Evolutionary conservation across 441 rosid species (phyloP).

Genomic region (Jatropha multifida): DNA sequence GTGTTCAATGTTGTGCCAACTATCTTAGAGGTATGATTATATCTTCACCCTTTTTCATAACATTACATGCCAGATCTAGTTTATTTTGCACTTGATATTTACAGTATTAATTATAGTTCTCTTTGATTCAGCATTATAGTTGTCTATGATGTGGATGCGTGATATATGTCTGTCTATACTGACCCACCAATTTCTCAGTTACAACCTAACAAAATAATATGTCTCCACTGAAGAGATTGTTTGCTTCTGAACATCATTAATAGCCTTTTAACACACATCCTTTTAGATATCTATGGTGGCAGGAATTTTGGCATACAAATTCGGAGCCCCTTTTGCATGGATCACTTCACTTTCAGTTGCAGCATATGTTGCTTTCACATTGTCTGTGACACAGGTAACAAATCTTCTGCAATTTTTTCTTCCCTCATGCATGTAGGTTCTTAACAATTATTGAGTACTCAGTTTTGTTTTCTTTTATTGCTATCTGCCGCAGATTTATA

Average conservation of each 20-base stretch:
- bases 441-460: conserved; percentile 7
- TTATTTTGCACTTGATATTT: conserved; percentile 11
- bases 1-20: conserved; percentile 91
- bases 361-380: conserved; percentile 75
- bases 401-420: conserved; percentile 25
- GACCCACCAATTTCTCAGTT: neutral
- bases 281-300: conserved; percentile 89
- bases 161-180: neutral
- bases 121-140: neutral
- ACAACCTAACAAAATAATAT: conserved; percentile 13
- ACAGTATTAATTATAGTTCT: neutral
- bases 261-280: conserved; percentile 41
- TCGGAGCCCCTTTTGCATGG: conserved; percentile 79
- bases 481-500: neutral
- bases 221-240: conserved; percentile 13
- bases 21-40: conserved; percentile 69
- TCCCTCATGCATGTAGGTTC: conserved; percentile 8
- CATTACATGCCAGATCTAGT: conserved; percentile 14
- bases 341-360: conserved; percentile 80
- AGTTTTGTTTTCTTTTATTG: neutral
- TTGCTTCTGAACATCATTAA: conserved; percentile 30
- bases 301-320: conserved; percentile 87
- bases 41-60: conserved; percentile 21
- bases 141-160: neutral
- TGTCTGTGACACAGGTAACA: conserved; percentile 83